Evolutionary conservation across 2,329 filamentous ascomycete genomes (phyloP).

Genomic region (Aspergillus aculeatinus): DNA sequence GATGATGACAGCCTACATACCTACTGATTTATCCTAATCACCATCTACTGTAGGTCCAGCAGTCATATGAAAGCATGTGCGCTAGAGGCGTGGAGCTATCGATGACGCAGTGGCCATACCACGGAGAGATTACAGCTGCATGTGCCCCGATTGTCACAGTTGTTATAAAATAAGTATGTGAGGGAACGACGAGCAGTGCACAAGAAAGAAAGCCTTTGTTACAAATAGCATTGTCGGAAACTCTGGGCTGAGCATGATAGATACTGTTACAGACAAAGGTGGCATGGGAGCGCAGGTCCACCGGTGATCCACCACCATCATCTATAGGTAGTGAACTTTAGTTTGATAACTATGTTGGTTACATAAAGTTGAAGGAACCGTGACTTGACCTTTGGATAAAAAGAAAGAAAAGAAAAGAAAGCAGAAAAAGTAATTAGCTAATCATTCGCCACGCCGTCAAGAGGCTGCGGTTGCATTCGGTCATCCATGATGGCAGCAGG

Average conservation of each 20-base stretch:
- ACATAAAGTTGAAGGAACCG: too few species aligned
- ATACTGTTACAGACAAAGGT: constrained; percentile 23
- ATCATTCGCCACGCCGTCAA: constrained; percentile 3
- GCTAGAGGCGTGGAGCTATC: not conserved
- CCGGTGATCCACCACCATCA: not conserved
- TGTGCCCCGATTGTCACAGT: not conserved
- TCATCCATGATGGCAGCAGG: constrained; percentile 18
- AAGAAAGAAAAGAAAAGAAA: too few species aligned
- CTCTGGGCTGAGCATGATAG: constrained; percentile 10
- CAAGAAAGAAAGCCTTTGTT: constrained; percentile 1
- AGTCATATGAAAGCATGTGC: not conserved
- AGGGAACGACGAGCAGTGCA: not conserved
- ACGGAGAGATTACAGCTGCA: not conserved
- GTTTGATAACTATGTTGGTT: too few species aligned
- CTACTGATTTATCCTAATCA: not conserved
- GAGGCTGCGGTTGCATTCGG: constrained; percentile 30
- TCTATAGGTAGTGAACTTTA: not conserved
- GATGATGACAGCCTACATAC: not conserved
- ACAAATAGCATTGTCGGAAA: constrained; percentile 12
- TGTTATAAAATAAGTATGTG: not conserved
- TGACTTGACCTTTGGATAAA: too few species aligned
- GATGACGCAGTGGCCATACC: not conserved
- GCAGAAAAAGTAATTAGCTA: not conserved
- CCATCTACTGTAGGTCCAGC: not conserved
- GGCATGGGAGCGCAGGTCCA: constrained; percentile 12